Percentiles rank a stretch among this genome's conserved stretches.
These are phyloP conservation scores for Camelina sativa DNA, from an alignment of 345 rosid species.

Conservation along the genomic window DNA sequence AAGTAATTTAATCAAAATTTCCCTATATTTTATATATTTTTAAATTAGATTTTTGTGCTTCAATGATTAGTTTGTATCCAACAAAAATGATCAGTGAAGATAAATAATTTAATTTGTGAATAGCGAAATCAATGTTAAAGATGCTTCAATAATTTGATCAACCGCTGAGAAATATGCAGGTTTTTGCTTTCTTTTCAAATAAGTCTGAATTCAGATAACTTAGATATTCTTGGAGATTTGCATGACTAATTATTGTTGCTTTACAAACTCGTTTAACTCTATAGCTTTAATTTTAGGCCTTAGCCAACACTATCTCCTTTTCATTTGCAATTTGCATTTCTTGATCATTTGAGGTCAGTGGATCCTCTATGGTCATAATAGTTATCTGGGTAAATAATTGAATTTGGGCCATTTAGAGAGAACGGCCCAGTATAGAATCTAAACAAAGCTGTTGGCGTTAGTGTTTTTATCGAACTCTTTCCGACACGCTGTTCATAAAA, in stretches of 20 bases:
- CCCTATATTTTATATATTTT: neutral
- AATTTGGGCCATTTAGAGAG: conserved; percentile 6
- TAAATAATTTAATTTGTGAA: neutral
- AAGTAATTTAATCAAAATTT: neutral
- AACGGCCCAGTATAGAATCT: conserved; percentile 11
- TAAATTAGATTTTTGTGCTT: neutral
- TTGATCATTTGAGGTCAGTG: neutral
- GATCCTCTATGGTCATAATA: neutral
- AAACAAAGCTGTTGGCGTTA: neutral
- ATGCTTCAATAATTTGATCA: neutral
- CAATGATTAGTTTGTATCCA: neutral
- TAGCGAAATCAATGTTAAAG: neutral
- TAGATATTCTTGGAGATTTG: neutral
- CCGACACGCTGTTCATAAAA: neutral
- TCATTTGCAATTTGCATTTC: neutral
- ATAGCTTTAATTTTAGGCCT: no score
- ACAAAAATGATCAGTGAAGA: neutral
- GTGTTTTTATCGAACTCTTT: neutral
- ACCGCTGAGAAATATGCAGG: neutral
- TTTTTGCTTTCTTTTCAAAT: neutral
- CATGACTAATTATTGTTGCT: neutral
- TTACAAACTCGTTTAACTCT: no score
- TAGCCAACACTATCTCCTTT: no score
- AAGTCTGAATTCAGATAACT: neutral
- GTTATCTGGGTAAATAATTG: neutral